Evolutionary conservation across 1,139 yeast species (phyloP), one percentile per base, ranked within the genome.

Genomic region (Blastobotrys malaysiensis): DNA sequence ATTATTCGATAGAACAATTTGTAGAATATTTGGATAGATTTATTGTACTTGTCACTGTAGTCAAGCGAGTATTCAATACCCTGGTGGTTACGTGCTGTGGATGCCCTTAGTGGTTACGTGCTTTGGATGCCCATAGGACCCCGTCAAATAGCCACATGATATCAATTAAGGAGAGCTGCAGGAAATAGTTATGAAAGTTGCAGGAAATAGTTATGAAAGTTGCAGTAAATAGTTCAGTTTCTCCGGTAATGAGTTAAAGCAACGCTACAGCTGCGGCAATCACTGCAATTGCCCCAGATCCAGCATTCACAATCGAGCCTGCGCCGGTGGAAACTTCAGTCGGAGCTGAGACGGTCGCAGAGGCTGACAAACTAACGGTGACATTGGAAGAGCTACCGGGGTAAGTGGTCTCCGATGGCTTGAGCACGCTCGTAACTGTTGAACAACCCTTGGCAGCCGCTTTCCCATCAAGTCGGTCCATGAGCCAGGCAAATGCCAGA

Each of bases 401-500:
- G 16, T 31, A 31, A 3, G 39, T 31, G 11, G 39, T 31, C 39
- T 13, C 39, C 14, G 16, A 31, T 2, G 39, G 39, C 16, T n/a
- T 31, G 39, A 31, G 39, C 6, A n/a, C 39, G 16, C 16, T 31
- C 13, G 39, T 31, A n/a, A 31, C 39, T 7, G 55, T 55, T 2
- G 45, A 5, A 36, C 57, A 55, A 1, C 57, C 57, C 13, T 39
- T 45, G 11, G 26, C 22, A 1, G 31, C 54, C 24, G 43, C 39
- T 46, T 48, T 49, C 6, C 55, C 57, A 18, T 45, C 48, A 26
- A 55, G 20, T 14, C 53, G 43, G 9, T 51, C 54, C 19, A 47
- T 22, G 20, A 55, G 36, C 57, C 57, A 55, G 13, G 48, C 19
- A 26, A 50, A 48, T 2, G 54, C 57, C 9, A 39, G n/a, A 1